These are phyloP conservation scores for Trichosporon sp. DNA, from an alignment of 1,284 basidiomycete genomes.

Conservation along the genomic window DNA sequence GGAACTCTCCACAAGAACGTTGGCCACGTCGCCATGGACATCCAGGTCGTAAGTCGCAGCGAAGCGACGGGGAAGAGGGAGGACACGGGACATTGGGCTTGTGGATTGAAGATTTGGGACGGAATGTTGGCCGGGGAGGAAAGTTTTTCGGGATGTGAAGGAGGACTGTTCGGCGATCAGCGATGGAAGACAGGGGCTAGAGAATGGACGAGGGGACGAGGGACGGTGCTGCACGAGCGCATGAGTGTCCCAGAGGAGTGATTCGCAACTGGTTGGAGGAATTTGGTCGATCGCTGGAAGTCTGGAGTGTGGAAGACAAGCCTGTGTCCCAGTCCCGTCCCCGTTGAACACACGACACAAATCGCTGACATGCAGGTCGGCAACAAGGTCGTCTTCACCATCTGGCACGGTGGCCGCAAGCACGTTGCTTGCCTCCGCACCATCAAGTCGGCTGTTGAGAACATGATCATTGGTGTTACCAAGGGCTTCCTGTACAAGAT, in stretches of 20 bases:
- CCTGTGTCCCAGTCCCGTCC: too few species aligned
- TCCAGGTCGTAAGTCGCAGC: constrained; percentile 62
- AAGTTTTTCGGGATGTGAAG: background rate
- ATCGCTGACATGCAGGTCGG: constrained; percentile 29
- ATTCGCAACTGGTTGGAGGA: too few species aligned
- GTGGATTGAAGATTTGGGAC: background rate
- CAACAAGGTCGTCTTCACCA: constrained; percentile 80
- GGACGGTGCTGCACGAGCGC: background rate
- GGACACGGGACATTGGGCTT: background rate
- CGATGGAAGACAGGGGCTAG: background rate
- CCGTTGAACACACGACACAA: too few species aligned
- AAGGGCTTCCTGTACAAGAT: constrained; percentile 99
- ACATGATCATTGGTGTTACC: constrained; percentile 97
- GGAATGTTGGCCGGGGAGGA: background rate
- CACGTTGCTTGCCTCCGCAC: constrained; percentile 98
- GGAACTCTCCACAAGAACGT: constrained; percentile 86
- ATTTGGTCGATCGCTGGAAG: too few species aligned
- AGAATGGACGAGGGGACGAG: background rate
- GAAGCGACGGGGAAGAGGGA: background rate
- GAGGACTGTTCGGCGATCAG: background rate
- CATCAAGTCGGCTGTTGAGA: constrained; percentile 87
- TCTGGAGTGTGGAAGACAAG: too few species aligned
- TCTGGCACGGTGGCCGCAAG: constrained; percentile 98
- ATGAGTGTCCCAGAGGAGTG: background rate
- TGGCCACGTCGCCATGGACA: constrained; percentile 94